phyloP scores from a whole-genome alignment of 2,329 filamentous ascomycete species.

The Aspergillus clavatus region DNA sequence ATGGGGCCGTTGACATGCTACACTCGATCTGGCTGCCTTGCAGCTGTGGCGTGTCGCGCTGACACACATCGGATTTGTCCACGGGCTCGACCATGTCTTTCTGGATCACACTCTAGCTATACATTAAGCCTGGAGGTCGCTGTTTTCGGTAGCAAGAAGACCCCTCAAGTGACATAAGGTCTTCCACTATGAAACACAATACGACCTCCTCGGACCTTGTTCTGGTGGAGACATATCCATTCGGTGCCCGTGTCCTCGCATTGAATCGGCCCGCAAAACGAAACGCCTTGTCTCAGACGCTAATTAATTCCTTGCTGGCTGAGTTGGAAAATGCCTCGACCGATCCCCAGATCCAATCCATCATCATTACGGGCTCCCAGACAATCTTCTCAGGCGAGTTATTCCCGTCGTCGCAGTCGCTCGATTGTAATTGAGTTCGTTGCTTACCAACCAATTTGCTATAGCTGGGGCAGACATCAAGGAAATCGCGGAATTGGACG shows the following conservation, averaged over 20 bases:
- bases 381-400: conserved; percentile 7
- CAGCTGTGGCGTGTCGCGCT: not conserved
- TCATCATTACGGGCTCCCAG: conserved; percentile 7
- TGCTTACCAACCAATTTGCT: no score
- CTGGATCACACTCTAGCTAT: no score
- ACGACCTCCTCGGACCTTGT: no score
- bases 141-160: no score
- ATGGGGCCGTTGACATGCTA: not conserved
- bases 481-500: conserved; percentile 7
- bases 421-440: no score
- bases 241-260: not conserved
- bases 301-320: conserved; percentile 3
- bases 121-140: no score
- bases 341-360: conserved; percentile 1
- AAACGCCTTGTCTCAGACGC: conserved; percentile 7
- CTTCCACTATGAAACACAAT: no score
- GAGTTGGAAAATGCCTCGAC: conserved; percentile 1
- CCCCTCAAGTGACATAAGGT: no score
- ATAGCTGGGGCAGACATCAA: conserved; percentile 11
- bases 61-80: not conserved
- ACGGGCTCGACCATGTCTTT: no score
- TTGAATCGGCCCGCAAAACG: conserved; percentile 7
- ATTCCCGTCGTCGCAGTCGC: no score
- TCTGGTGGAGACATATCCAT: not conserved
- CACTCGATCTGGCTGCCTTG: not conserved